Percentiles rank a stretch among this genome's conserved stretches.
These are phyloP conservation scores for Phtheirospermum japonicum DNA, from an alignment of 257 asterid genomes.

Conservation along the genomic window DNA sequence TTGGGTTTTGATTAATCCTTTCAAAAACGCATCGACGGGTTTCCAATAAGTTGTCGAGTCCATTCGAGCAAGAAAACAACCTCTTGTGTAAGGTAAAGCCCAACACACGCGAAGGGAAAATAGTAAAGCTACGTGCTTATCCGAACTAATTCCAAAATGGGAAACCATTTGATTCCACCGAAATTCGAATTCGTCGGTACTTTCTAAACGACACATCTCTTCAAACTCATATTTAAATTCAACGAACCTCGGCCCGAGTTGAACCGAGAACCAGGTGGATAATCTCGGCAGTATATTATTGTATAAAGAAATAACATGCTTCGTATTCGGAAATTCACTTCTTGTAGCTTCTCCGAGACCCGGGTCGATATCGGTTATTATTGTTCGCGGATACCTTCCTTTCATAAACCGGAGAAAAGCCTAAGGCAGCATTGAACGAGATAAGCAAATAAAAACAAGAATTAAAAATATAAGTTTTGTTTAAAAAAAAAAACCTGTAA, in stretches of 20 bases:
- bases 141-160: slow-evolving; percentile 47
- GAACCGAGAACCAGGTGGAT: slow-evolving; percentile 61
- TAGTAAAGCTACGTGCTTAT: slow-evolving; percentile 57
- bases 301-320: slow-evolving; percentile 51
- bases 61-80: slow-evolving; percentile 60
- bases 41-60: slow-evolving; percentile 43
- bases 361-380: slow-evolving; percentile 57
- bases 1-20: slow-evolving; percentile 41
- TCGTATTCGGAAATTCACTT: slow-evolving; percentile 65
- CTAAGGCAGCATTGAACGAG: slow-evolving; percentile 33
- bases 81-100: slow-evolving; percentile 56
- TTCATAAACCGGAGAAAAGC: slow-evolving; percentile 61
- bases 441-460: slow-evolving; percentile 25
- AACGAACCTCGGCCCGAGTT: slow-evolving; percentile 54
- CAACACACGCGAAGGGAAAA: slow-evolving; percentile 48
- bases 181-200: slow-evolving; percentile 56
- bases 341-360: slow-evolving; percentile 54
- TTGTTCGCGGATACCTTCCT: slow-evolving; percentile 59
- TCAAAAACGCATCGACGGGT: slow-evolving; percentile 38
- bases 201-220: slow-evolving; percentile 44
- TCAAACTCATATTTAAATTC: slow-evolving; percentile 56
- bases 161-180: slow-evolving; percentile 62
- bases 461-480: slow-evolving; percentile 3
- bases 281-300: slow-evolving; percentile 41
- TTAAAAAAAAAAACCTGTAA: slow-evolving; percentile 45